Conservation (phyloP, 345 rosid species). For the Ricinus communis region DNA sequence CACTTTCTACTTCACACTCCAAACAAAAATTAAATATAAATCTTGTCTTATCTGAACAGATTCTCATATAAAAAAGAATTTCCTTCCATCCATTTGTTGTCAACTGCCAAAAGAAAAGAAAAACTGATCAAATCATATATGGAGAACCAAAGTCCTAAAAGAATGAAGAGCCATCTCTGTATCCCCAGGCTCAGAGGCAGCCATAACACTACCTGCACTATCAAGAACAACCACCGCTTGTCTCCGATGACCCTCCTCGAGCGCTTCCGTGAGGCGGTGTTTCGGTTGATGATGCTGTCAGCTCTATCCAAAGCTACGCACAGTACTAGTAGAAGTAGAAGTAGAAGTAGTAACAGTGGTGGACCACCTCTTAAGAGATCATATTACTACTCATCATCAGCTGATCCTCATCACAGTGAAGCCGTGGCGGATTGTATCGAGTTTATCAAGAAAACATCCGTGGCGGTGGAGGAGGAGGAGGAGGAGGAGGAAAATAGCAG, state of each 20-base stretch:
- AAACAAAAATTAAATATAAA: neutral
- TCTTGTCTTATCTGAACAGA: conserved; percentile 15
- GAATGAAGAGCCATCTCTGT: conserved; percentile 40
- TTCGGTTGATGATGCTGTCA: conserved; percentile 69
- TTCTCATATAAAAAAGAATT: conserved; percentile 10
- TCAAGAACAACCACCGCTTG: conserved; percentile 26
- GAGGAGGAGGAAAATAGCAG: neutral
- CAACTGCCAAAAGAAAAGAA: too few species aligned
- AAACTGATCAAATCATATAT: neutral
- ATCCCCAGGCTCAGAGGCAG: conserved; percentile 45
- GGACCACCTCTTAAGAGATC: conserved; percentile 1
- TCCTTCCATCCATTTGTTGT: too few species aligned
- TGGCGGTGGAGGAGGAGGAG: conserved; percentile 9
- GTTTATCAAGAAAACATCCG: conserved; percentile 64
- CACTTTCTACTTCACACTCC: too few species aligned
- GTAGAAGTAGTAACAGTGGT: neutral
- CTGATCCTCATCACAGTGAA: conserved; percentile 58
- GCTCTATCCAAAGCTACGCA: conserved; percentile 51
- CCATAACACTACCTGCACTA: neutral
- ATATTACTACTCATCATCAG: conserved; percentile 27
- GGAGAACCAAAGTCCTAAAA: conserved; percentile 26
- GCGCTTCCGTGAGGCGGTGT: conserved; percentile 57
- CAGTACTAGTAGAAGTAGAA: neutral
- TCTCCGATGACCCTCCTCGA: conserved; percentile 50
- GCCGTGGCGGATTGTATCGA: conserved; percentile 85